These are phyloP conservation scores for Lyophyllum decastes DNA, from an alignment of 768 basidiomycete genomes.

Conservation along the genomic window DNA sequence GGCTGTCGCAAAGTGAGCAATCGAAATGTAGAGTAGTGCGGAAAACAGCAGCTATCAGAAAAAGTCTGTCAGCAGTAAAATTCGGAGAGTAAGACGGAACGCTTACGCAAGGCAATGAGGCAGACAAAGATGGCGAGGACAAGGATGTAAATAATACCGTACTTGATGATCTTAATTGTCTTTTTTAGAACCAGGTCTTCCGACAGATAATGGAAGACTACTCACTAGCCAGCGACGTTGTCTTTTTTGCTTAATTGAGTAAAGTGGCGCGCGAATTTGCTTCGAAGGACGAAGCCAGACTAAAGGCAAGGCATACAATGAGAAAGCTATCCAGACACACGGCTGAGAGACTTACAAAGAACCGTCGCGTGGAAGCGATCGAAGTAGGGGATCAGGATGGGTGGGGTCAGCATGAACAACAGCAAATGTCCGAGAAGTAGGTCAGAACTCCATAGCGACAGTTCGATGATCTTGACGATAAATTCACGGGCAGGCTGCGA, in stretches of 20 bases:
- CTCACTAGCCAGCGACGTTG: slow-evolving; percentile 89
- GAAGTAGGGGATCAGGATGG: slow-evolving; percentile 87
- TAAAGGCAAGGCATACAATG: slow-evolving; percentile 25
- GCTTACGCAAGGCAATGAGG: slow-evolving; percentile 79
- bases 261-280: slow-evolving; percentile 91
- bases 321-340: background rate
- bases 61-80: background rate
- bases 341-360: slow-evolving; percentile 65
- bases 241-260: slow-evolving; percentile 85
- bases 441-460: slow-evolving; percentile 95
- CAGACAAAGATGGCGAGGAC: slow-evolving; percentile 72
- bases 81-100: slow-evolving; percentile 4
- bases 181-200: background rate
- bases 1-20: slow-evolving; percentile 68
- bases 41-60: slow-evolving; percentile 56
- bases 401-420: slow-evolving; percentile 88
- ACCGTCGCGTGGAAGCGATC: slow-evolving; percentile 90
- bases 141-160: slow-evolving; percentile 74
- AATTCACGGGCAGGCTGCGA: slow-evolving; percentile 99
- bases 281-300: slow-evolving; percentile 96
- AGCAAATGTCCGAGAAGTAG: slow-evolving; percentile 86
- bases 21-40: slow-evolving; percentile 57
- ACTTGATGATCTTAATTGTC: slow-evolving; percentile 69
- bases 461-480: slow-evolving; percentile 95
- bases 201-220: slow-evolving; percentile 11